Conservation (phyloP, 2,329 filamentous ascomycete genomes). For the Myriosclerotinia curreyana region DNA sequence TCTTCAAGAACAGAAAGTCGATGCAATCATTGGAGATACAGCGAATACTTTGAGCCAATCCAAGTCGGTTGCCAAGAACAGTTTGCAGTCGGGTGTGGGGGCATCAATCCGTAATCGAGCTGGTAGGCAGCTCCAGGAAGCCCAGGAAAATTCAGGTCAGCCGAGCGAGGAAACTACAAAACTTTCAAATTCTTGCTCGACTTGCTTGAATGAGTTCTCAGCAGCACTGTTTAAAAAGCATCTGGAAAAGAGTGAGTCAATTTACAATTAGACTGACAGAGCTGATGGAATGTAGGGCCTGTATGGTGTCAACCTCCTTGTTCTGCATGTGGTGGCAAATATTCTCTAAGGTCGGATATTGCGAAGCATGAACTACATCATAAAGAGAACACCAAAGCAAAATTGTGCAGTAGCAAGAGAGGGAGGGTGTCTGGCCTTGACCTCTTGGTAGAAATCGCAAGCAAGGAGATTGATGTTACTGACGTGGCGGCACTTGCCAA, state of each 20-base stretch:
- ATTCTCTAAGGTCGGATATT: background rate
- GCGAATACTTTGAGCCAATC: background rate
- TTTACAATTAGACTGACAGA: background rate
- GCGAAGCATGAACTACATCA: constrained; percentile 1
- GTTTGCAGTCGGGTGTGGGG: background rate
- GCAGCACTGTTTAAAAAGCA: background rate
- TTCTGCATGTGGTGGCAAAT: background rate
- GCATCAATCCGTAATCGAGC: background rate
- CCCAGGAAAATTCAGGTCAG: background rate
- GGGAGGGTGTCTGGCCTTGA: background rate
- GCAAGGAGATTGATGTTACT: background rate
- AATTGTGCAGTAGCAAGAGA: background rate
- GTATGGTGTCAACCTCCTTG: constrained; percentile 6
- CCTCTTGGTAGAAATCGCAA: background rate
- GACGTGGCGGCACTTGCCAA: background rate
- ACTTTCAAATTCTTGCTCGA: background rate
- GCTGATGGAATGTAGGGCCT: constrained; percentile 4
- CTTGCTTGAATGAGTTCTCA: background rate
- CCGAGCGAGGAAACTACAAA: background rate
- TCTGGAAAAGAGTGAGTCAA: background rate
- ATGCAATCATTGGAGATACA: background rate
- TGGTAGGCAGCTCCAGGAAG: background rate
- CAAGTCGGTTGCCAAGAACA: background rate
- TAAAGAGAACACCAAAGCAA: background rate
- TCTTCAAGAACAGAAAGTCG: background rate